phyloP scores from a whole-genome alignment of 176 grass and related monocot genomes.

The Otatea glauca region DNA sequence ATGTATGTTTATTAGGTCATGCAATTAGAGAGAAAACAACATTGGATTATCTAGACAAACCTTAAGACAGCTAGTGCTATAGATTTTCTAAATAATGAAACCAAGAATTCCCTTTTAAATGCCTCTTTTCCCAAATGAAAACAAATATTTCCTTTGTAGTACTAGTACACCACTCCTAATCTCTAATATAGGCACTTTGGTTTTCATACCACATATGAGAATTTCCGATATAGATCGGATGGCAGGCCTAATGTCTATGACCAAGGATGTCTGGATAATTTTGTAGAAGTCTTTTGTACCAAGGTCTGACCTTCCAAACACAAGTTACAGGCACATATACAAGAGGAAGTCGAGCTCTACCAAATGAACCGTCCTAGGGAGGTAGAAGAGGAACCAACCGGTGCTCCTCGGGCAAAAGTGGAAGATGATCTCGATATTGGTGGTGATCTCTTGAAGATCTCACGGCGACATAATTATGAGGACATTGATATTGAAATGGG shows the following conservation, averaged over 20 bases:
- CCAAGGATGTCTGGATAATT: slow-evolving; percentile 66
- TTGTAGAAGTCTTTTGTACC: slow-evolving; percentile 63
- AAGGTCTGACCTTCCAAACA: slow-evolving; percentile 65
- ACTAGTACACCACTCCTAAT: neutral
- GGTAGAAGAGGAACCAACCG: slow-evolving; percentile 53
- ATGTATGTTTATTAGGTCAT: neutral
- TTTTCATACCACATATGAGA: slow-evolving; percentile 84
- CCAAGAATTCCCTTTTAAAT: neutral
- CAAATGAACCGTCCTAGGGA: slow-evolving; percentile 28
- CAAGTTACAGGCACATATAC: slow-evolving; percentile 51
- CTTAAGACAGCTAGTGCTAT: neutral
- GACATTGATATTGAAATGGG: slow-evolving; percentile 59
- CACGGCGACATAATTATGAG: slow-evolving; percentile 52
- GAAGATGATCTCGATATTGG: slow-evolving; percentile 72
- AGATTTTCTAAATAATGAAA: neutral
- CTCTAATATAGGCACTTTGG: slow-evolving; percentile 15
- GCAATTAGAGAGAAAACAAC: slow-evolving; percentile 8
- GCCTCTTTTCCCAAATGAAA: slow-evolving; percentile 24
- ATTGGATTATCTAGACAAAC: slow-evolving; percentile 8
- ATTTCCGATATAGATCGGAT: slow-evolving; percentile 65
- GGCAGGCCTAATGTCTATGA: slow-evolving; percentile 61
- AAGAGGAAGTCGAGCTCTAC: slow-evolving; percentile 58
- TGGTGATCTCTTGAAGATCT: slow-evolving; percentile 70
- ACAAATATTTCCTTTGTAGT: slow-evolving; percentile 15
- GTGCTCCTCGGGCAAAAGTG: slow-evolving; percentile 61